Evolutionary conservation across 768 basidiomycete species (phyloP), one percentile per base, ranked within the genome.

Genomic region (Kwoniella pini): DNA sequence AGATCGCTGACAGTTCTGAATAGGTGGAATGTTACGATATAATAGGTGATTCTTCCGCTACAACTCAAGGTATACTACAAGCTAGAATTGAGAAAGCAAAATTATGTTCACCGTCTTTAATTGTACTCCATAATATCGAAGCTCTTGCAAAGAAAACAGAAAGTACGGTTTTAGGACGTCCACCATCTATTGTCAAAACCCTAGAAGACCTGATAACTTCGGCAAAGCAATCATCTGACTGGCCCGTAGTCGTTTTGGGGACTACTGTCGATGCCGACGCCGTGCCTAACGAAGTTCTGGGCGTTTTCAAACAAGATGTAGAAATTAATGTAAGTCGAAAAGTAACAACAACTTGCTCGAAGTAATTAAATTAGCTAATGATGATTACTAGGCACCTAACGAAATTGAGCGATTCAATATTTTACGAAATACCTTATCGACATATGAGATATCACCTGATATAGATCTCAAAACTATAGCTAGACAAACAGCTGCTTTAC

Each of bases 11-110:
- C 17, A 36, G 46, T 19, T 55, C 50, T 24, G 6, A 3, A 15
- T 62, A 97, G 93, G 82, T 95, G 44, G 87, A 96, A 63, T 94
- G 91, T 73, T 97, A 86, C 73, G 85, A 90, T 54, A 69, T 93
- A 4, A 69, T 93, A 6, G 88, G 87, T 2, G 94, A 98, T 49
- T 87, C 83, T 42, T 85, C 87, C 43, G 80, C 81, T 1, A 87
- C 88, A 66, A 90, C 90, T 0, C 88, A 90, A 70, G 89, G 84
- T 1, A 83, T 82, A 1, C 80, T 98, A 0, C 83, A 83, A 31
- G 86, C 86, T 3, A 84, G 85, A 13, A 85, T 96, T 64, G 90
- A 91, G 53, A 85, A 87, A 76, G 92, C 91, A 1, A 80, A 82
- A 15, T 79, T 82, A 2, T 91, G 89, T 72, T 85, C 90, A 0